Percentiles rank a stretch among this genome's conserved stretches.
Evolutionary conservation across 1,139 yeast genomes (phyloP).

Genomic region (Nakaseomyces bracarensis): DNA sequence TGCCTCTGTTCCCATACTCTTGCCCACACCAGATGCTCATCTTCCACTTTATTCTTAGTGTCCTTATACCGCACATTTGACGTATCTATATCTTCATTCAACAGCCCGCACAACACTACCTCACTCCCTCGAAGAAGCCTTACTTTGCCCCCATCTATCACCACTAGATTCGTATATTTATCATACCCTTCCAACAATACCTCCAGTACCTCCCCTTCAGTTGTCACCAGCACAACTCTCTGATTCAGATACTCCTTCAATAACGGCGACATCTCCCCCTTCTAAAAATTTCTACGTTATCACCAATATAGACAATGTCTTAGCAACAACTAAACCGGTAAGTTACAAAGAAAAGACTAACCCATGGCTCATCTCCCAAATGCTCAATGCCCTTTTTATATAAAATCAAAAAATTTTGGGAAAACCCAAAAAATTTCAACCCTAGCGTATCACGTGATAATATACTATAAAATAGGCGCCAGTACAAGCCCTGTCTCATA

Average conservation of each 20-base stretch:
- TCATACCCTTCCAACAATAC: slow-evolving; percentile 80
- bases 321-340: too few species aligned
- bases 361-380: too few species aligned
- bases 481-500: too few species aligned
- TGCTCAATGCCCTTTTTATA: too few species aligned
- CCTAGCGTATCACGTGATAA: too few species aligned
- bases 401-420: too few species aligned
- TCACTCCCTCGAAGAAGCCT: slow-evolving; percentile 69
- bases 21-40: slow-evolving; percentile 29
- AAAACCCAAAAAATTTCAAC: too few species aligned
- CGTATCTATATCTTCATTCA: slow-evolving; percentile 41
- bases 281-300: neutral
- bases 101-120: slow-evolving; percentile 67
- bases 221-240: slow-evolving; percentile 65
- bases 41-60: slow-evolving; percentile 33
- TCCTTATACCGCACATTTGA: slow-evolving; percentile 23
- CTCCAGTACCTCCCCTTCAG: slow-evolving; percentile 64
- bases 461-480: too few species aligned
- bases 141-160: slow-evolving; percentile 40
- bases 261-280: slow-evolving; percentile 25
- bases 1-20: slow-evolving; percentile 15
- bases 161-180: slow-evolving; percentile 64
- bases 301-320: too few species aligned
- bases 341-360: too few species aligned
- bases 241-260: slow-evolving; percentile 30